Evolutionary conservation across 768 basidiomycete genomes (phyloP).

Genomic region (Sarcomyxa edulis): DNA sequence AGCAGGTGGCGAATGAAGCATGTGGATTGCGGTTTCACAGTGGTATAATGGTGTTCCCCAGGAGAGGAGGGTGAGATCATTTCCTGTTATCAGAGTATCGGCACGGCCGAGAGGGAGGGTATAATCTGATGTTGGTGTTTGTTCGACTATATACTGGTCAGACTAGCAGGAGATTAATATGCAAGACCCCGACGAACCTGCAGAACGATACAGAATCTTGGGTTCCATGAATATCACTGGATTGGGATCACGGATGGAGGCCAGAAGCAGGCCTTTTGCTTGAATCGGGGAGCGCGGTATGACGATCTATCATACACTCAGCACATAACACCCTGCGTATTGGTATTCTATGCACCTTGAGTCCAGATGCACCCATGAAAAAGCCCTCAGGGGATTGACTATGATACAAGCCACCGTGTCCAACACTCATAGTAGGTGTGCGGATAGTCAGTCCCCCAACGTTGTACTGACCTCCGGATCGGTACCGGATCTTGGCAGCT

Average conservation of each 20-base stretch:
- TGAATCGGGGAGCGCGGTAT: conserved; percentile 93
- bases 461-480: conserved; percentile 79
- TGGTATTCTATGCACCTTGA: conserved; percentile 55
- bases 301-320: conserved; percentile 51
- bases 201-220: conserved; percentile 87
- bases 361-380: conserved; percentile 85
- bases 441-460: conserved; percentile 81
- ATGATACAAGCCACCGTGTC: conserved; percentile 90
- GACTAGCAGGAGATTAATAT: conserved; percentile 2
- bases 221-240: conserved; percentile 97
- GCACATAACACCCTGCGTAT: too few species aligned
- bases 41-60: conserved; percentile 95
- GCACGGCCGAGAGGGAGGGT: conserved; percentile 78
- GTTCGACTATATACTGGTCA: conserved; percentile 55
- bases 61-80: conserved; percentile 83
- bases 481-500: conserved; percentile 89
- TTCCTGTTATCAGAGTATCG: conserved; percentile 67
- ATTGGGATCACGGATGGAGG: conserved; percentile 87
- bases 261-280: conserved; percentile 87
- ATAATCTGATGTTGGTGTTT: conserved; percentile 88
- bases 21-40: conserved; percentile 77
- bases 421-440: conserved; percentile 89
- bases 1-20: conserved; percentile 63
- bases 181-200: conserved; percentile 37
- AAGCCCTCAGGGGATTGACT: conserved; percentile 95